Evolutionary conservation across 768 basidiomycete species (phyloP).

Genomic region (Boletus rufocinnamomeus): DNA sequence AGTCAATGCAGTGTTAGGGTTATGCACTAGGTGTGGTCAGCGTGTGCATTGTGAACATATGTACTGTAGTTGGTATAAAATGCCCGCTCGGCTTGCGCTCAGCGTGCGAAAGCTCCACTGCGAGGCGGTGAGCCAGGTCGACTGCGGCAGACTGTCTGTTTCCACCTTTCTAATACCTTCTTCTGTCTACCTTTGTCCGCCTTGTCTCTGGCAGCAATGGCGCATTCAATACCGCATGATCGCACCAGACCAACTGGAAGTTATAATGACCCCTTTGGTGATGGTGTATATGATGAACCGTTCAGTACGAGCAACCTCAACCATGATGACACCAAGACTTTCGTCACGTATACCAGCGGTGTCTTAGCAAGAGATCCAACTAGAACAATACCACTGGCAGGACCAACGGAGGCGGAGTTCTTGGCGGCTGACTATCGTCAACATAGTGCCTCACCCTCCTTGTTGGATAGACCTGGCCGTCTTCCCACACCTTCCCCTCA

Average conservation of each 20-base stretch:
- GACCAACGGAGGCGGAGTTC: conserved; percentile 25
- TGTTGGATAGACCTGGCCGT: conserved; percentile 12
- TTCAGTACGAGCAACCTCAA: conserved; percentile 16
- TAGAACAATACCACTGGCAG: conserved; percentile 1
- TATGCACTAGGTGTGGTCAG: too few species aligned
- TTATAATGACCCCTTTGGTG: conserved; percentile 30
- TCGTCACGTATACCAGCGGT: conserved; percentile 26
- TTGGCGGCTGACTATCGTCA: conserved; percentile 33
- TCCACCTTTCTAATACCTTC: conserved; percentile 1
- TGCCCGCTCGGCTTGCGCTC: conserved; percentile 17
- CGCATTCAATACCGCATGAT: conserved; percentile 15
- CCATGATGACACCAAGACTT: conserved; percentile 23
- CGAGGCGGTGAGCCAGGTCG: neutral
- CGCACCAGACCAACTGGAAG: conserved; percentile 12
- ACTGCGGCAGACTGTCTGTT: neutral
- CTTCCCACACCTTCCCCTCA: conserved; percentile 20
- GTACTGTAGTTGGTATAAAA: neutral
- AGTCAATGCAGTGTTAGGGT: too few species aligned
- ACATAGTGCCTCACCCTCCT: conserved; percentile 17
- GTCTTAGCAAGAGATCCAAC: conserved; percentile 16
- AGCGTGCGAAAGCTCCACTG: conserved; percentile 23
- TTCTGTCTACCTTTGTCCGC: conserved; percentile 9
- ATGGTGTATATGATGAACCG: conserved; percentile 26
- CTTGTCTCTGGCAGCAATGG: conserved; percentile 32
- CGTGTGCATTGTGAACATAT: neutral